These are phyloP conservation scores for Taiozyma sp. DNA, from an alignment of 1,139 yeast species.

Conservation along the genomic window DNA sequence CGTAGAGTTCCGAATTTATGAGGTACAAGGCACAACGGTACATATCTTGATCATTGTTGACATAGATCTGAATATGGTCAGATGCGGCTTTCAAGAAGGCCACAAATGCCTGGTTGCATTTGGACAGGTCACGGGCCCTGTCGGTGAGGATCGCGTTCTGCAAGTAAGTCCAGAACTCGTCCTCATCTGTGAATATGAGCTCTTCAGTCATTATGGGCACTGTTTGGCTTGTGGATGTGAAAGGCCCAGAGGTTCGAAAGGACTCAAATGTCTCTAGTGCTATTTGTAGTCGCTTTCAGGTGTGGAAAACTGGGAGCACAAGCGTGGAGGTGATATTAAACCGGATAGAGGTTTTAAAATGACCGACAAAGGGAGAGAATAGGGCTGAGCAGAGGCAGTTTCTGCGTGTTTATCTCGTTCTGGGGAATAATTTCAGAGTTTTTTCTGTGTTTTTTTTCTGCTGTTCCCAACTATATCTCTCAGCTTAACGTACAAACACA, in stretches of 20 bases:
- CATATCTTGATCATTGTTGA: conserved; percentile 31
- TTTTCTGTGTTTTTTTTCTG: background rate
- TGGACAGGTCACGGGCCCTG: conserved; percentile 15
- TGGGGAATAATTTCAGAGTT: background rate
- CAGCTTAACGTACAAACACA: too few relatives aligned
- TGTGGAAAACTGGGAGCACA: background rate
- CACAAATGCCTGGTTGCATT: conserved; percentile 28
- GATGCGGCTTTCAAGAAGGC: conserved; percentile 29
- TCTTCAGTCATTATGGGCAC: conserved; percentile 9
- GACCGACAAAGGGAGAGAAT: background rate
- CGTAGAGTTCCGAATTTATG: conserved; percentile 32
- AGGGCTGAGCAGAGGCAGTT: background rate
- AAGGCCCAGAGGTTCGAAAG: background rate
- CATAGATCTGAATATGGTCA: conserved; percentile 28
- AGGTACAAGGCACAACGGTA: conserved; percentile 31
- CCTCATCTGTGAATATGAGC: conserved; percentile 11
- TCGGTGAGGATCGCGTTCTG: conserved; percentile 22
- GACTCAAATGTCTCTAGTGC: background rate
- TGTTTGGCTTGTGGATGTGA: background rate
- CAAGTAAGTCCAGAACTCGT: conserved; percentile 29
- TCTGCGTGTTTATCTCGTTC: background rate
- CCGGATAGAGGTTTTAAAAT: background rate
- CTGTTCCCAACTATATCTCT: background rate
- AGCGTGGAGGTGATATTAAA: background rate
- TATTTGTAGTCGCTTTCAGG: background rate